Evolutionary conservation across 441 rosid genomes (phyloP).

Genomic region (Gossypium davidsonii): DNA sequence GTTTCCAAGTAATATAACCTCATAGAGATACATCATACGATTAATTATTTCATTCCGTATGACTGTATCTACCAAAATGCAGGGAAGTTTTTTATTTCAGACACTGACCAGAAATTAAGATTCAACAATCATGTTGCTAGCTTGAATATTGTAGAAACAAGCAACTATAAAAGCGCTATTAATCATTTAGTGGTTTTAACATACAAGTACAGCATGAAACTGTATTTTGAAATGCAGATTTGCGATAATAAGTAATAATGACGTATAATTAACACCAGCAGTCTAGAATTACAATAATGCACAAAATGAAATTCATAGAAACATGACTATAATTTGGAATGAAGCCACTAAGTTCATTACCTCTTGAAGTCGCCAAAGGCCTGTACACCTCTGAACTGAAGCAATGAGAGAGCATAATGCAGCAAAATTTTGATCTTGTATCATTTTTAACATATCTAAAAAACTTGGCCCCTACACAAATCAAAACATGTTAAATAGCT

Average conservation of each 20-base stretch:
- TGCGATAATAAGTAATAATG: background rate
- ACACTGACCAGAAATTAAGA: background rate
- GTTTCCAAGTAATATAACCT: background rate
- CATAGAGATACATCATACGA: background rate
- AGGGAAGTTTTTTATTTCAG: background rate
- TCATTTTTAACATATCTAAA: slow-evolving; percentile 42
- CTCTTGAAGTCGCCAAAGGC: slow-evolving; percentile 87
- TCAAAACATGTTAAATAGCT: slow-evolving; percentile 18
- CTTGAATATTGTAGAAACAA: slow-evolving; percentile 2
- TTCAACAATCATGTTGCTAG: background rate
- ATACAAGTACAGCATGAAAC: background rate
- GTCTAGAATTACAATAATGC: background rate
- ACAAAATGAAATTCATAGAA: slow-evolving; percentile 4
- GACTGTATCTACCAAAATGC: background rate
- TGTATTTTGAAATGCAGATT: background rate
- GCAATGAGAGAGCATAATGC: slow-evolving; percentile 62
- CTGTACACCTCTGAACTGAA: slow-evolving; percentile 70
- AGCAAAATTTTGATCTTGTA: slow-evolving; percentile 42
- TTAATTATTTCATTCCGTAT: slow-evolving; percentile 1
- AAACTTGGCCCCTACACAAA: slow-evolving; percentile 60
- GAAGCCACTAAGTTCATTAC: slow-evolving; percentile 28
- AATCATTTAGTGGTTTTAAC: background rate
- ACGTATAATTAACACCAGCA: background rate
- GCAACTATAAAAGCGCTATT: background rate
- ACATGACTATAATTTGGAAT: background rate